Conservation (phyloP, 2,329 filamentous ascomycete species). For the Aspergillus fijiensis region DNA sequence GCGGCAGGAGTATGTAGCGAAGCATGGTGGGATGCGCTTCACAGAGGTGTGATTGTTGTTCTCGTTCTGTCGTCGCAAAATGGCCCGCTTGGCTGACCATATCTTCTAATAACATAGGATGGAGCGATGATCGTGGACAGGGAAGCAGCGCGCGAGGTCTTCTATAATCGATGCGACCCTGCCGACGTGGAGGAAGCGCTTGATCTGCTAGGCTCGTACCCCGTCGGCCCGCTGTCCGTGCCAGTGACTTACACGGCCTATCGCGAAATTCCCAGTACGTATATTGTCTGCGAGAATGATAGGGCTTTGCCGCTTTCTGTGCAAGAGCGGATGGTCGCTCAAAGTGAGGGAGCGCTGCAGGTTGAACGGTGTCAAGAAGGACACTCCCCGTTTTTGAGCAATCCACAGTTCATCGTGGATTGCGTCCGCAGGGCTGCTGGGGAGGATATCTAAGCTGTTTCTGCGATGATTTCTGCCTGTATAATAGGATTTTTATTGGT, state of each 20-base stretch:
- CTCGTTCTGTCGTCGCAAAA: too few relatives aligned
- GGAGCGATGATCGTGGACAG: conserved; percentile 23
- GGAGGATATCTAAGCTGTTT: conserved; percentile 14
- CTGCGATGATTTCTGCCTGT: not conserved
- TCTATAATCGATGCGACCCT: conserved; percentile 27
- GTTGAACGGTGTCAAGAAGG: conserved; percentile 32
- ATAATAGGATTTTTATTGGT: not conserved
- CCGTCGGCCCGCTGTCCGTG: conserved; percentile 23
- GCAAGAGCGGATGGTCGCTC: conserved; percentile 30
- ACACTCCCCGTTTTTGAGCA: conserved; percentile 31
- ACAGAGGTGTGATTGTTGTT: conserved; percentile 16
- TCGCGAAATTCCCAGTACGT: conserved; percentile 30
- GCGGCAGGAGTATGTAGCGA: conserved; percentile 15
- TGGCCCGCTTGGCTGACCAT: not conserved
- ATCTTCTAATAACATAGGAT: conserved; percentile 15
- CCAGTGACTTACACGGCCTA: conserved; percentile 31
- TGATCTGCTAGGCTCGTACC: conserved; percentile 25
- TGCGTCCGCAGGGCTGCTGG: conserved; percentile 27
- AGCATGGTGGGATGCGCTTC: conserved; percentile 19
- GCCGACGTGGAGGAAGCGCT: conserved; percentile 26
- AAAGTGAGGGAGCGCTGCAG: conserved; percentile 24
- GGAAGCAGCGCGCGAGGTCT: conserved; percentile 17
- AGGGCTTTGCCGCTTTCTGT: conserved; percentile 19
- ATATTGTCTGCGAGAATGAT: conserved; percentile 32
- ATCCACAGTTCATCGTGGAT: conserved; percentile 25